Base-by-base conservation (phyloP, 1,139 yeast species). In the Pichia sp. region DNA sequence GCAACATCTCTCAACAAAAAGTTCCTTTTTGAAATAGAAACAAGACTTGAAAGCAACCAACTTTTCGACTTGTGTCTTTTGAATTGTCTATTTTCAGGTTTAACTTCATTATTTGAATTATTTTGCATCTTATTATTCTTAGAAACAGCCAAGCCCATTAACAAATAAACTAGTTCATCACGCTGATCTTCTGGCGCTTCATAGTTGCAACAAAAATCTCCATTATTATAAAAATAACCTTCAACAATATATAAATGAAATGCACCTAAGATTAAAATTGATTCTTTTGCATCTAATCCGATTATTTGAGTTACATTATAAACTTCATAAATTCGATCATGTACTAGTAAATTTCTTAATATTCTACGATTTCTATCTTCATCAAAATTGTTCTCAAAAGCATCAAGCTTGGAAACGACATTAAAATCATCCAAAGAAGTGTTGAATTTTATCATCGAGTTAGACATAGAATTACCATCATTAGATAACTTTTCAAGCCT, bases 1-100 rank as follows among this genome's bases (percentile, higher is more conserved):
- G 90, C 95, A 43, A 82, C 84, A 60, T 86, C 94, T 45, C 95
- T 65, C 23, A 86, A 67, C 25, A 87, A 61, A 55, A 86, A 87
- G 39, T 83, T 87, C 40, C 95, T 66, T 54, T 82, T 84, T 4
- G 87, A 79, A 25, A 82, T 74, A 9, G 83, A 76, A 3, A 79
- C 74, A 31, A 87, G 60, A 38, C 73, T 74, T n/a, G 29, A 30
- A 6, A 50, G 4, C 11, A 41, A 30, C 56, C 56, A 53, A n/a
- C 46, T 42, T 33, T 42, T 46, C 1, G 51, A 40, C 25, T 28
- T 30, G 30, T 49, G 51, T 3, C 6, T 69, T 10, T 27, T 42
- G 10, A 38, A 25, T 16, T 11, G 10, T n/a, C 68, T 30, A 81
- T 58, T 30, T n/a, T n/a, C n/a, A n/a, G n/a, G n/a, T n/a, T n/a